Evolutionary conservation across 495 filamentous ascomycete species (phyloP), one percentile per base, ranked within the genome.

Genomic region (Neurospora sp.): DNA sequence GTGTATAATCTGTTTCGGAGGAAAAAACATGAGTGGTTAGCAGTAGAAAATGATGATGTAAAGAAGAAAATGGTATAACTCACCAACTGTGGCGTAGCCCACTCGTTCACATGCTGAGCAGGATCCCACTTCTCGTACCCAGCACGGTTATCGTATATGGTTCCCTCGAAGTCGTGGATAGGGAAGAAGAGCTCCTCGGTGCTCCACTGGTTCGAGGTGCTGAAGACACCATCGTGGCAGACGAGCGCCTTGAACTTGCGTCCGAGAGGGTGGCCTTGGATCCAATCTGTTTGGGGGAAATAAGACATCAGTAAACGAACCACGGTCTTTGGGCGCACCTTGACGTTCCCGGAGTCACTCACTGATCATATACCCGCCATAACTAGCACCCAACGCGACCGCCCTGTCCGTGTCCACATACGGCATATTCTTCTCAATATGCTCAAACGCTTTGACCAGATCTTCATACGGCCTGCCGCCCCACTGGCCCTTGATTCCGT

Each of bases 161-260:
- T 88, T 1, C 93, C 93, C 73, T 88, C 86, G 69, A 97, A 89
- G 72, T 97, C 95, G 77, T 94, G 93, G 31, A 91, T 85, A 2
- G 91, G 90, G 83, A 97, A 97, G 84, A 93, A 98, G 35, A 95
- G 89, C 81, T 98, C 94, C 74, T 98, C 94, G 35, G 88, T 91
- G 12, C 87, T 82, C 73, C 94, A 88, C 80, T 93, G 89, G 69
- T 88, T 89, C 7, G 89, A 85, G 74, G 92, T 94, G 79, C 88
- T 92, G 82, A 94, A 97, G 37, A 95, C 89, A 41, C 94, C 94
- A 80, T 97, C 95, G 80, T 98, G 95, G 73, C 91, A 94, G 9
- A 97, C 93, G 2, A 97, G 87, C 2, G 94, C 94, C 79, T 93
- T 93, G 87, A 96, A 96, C 75, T 92, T 92, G 69, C 92, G 90